A percentile compares a stretch with the other conserved stretches of the same genome.
These are phyloP conservation scores for Dryas drummondii DNA, from an alignment of 306 rosid genomes.

Conservation along the genomic window DNA sequence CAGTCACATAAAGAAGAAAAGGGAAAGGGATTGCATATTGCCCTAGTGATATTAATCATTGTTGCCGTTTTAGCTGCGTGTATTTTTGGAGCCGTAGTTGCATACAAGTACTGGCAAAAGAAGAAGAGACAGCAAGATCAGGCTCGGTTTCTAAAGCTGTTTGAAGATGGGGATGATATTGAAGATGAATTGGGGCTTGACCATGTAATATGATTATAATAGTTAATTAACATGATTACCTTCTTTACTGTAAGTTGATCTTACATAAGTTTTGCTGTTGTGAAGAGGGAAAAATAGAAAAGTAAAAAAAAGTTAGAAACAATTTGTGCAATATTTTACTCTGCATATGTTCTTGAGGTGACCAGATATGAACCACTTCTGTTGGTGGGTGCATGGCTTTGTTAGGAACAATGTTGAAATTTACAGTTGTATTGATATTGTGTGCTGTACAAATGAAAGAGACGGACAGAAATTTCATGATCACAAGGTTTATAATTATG, in stretches of 20 bases:
- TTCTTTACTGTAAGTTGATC: constrained; percentile 29
- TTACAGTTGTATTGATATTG: background rate
- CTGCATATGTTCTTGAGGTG: too few species aligned
- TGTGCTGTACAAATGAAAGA: background rate
- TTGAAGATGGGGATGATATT: constrained; percentile 73
- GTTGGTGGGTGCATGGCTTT: too few species aligned
- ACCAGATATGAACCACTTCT: too few species aligned
- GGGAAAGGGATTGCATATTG: constrained; percentile 45
- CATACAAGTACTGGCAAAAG: constrained; percentile 74
- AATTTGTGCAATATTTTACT: background rate
- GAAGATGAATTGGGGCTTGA: constrained; percentile 70
- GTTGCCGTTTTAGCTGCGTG: constrained; percentile 29
- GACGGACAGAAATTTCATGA: background rate
- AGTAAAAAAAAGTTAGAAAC: background rate
- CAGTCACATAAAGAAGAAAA: constrained; percentile 30
- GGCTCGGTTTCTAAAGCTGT: constrained; percentile 70
- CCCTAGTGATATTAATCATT: constrained; percentile 46
- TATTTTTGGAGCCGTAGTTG: constrained; percentile 40
- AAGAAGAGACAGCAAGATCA: constrained; percentile 69
- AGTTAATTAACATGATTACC: constrained; percentile 13
- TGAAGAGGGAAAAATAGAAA: constrained; percentile 16
- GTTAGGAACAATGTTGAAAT: background rate
- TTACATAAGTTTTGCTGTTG: constrained; percentile 33
- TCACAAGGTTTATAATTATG: background rate
- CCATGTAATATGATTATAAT: constrained; percentile 37